Evolutionary conservation across 164 flowering plant genomes (phyloP).

Genomic region (Magnolia officinalis): DNA sequence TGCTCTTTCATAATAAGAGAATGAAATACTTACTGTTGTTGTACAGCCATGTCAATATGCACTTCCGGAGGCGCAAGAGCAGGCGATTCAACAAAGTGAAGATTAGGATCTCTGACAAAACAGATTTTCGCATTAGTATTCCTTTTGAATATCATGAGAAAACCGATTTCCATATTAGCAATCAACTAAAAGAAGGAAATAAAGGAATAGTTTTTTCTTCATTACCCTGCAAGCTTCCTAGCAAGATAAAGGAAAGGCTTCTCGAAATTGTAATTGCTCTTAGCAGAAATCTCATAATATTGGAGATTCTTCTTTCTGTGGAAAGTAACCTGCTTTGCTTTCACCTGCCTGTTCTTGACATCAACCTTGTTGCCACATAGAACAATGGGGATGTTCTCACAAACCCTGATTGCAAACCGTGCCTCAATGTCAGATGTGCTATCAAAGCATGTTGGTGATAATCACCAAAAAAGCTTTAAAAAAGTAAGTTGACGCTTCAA

Average conservation of each 20-base stretch:
- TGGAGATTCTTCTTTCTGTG: slow-evolving; percentile 84
- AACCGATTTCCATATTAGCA: neutral
- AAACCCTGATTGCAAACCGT: slow-evolving; percentile 29
- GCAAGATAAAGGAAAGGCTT: slow-evolving; percentile 83
- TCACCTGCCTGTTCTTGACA: slow-evolving; percentile 89
- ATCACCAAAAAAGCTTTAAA: neutral
- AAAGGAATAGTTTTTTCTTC: neutral
- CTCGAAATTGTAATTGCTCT: slow-evolving; percentile 85
- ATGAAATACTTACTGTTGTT: slow-evolving; percentile 35
- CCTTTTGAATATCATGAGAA: too few relatives aligned
- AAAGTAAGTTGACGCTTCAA: neutral
- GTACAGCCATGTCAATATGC: slow-evolving; percentile 51
- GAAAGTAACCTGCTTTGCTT: slow-evolving; percentile 88
- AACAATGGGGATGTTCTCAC: slow-evolving; percentile 85
- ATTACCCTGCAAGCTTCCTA: slow-evolving; percentile 80
- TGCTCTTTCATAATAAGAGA: too few relatives aligned
- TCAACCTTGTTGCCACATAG: slow-evolving; percentile 91
- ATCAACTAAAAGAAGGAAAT: neutral
- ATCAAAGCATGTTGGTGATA: neutral
- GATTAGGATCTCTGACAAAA: slow-evolving; percentile 42
- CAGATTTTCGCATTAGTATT: neutral
- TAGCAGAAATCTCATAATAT: slow-evolving; percentile 84
- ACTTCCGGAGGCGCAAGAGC: slow-evolving; percentile 72
- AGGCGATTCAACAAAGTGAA: slow-evolving; percentile 65
- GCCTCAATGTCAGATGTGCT: neutral